Evolutionary conservation across 176 grass and related monocot genomes (phyloP).

Genomic region (Oryza rufipogon): DNA sequence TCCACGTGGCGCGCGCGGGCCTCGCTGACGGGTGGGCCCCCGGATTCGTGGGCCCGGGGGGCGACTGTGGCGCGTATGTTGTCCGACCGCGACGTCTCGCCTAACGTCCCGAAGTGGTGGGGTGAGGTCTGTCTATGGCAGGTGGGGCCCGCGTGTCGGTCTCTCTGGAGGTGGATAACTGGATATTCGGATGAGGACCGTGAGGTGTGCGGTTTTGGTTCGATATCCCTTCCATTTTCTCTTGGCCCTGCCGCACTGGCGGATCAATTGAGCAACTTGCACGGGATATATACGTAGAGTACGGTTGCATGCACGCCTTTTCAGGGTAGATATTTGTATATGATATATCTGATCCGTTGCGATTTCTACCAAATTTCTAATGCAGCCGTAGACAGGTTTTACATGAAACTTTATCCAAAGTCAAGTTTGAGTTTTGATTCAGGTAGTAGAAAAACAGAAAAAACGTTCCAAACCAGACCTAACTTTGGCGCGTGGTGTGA

Average conservation of each 20-base stretch:
- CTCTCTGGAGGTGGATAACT: neutral
- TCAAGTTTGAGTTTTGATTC: neutral
- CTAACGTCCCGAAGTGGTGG: neutral
- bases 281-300: neutral
- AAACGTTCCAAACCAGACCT: neutral
- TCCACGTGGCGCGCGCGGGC: neutral
- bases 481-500: neutral
- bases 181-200: conserved; percentile 8
- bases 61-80: neutral
- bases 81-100: conserved; percentile 23
- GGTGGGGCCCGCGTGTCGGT: neutral
- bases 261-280: neutral
- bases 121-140: neutral
- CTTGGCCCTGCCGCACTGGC: neutral
- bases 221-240: neutral
- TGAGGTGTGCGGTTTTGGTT: neutral
- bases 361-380: neutral
- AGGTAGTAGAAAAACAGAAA: neutral
- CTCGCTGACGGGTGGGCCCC: neutral
- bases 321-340: neutral
- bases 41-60: neutral
- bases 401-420: neutral
- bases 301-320: neutral
- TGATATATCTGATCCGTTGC: neutral
- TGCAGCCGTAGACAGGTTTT: neutral